phyloP scores from a whole-genome alignment of 2,329 filamentous ascomycete species.

The Kalmusia sp. region DNA sequence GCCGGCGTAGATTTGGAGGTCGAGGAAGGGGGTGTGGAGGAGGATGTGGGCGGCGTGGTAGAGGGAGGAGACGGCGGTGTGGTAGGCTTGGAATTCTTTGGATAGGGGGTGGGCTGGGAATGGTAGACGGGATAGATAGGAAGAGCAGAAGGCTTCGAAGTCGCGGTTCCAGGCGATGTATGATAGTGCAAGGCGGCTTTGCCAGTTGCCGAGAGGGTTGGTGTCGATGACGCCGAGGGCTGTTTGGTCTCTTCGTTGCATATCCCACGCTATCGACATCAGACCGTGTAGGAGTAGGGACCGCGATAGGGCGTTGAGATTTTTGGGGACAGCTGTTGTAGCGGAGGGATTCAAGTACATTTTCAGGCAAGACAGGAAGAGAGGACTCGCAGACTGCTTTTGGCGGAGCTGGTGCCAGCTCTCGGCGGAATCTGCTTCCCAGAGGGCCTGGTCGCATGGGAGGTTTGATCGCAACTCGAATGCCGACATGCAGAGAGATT shows the following conservation, averaged over 20 bases:
- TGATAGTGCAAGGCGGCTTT: constrained; percentile 57
- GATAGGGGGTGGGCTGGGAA: constrained; percentile 38
- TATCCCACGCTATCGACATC: constrained; percentile 69
- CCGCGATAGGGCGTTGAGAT: constrained; percentile 61
- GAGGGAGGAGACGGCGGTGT: constrained; percentile 60
- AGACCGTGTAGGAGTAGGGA: constrained; percentile 65
- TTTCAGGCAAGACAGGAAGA: constrained; percentile 63
- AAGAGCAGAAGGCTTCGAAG: constrained; percentile 60
- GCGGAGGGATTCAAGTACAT: constrained; percentile 60
- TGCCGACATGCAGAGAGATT: constrained; percentile 70
- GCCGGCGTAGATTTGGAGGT: constrained; percentile 68
- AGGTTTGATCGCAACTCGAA: constrained; percentile 66
- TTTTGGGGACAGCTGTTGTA: constrained; percentile 32
- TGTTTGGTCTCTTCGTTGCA: constrained; percentile 68
- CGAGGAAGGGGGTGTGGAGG: constrained; percentile 65
- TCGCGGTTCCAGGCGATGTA: constrained; percentile 67
- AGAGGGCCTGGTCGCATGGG: constrained; percentile 62
- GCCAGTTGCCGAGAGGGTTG: constrained; percentile 57
- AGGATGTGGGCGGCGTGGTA: constrained; percentile 66
- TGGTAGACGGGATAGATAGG: constrained; percentile 33
- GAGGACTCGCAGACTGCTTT: constrained; percentile 45
- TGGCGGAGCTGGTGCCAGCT: constrained; percentile 57
- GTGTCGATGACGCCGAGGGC: constrained; percentile 51
- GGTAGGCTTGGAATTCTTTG: constrained; percentile 56
- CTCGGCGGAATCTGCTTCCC: constrained; percentile 64